phyloP scores from a whole-genome alignment of 148 eudicot species.

The Nepenthes mirabilis region DNA sequence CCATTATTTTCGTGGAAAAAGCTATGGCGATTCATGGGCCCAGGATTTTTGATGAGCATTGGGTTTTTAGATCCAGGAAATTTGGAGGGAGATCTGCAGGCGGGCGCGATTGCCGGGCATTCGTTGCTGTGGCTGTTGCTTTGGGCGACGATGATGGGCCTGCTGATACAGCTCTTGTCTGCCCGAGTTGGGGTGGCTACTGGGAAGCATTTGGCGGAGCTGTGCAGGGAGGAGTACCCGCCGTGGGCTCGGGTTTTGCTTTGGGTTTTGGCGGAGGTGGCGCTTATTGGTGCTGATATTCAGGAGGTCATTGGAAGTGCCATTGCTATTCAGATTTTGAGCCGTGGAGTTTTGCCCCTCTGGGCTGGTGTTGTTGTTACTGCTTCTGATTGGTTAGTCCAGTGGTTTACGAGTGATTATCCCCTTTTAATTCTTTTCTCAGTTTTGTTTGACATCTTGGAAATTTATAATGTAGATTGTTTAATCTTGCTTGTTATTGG shows the following conservation, averaged over 20 bases:
- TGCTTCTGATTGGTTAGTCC: constrained; percentile 72
- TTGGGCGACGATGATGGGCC: constrained; percentile 79
- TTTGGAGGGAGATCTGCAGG: constrained; percentile 80
- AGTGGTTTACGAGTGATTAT: background rate
- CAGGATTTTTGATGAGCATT: constrained; percentile 80
- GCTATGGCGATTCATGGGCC: constrained; percentile 73
- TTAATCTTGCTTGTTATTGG: no score
- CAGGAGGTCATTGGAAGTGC: constrained; percentile 96
- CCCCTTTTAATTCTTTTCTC: background rate
- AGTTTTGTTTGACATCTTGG: background rate
- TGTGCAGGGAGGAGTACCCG: constrained; percentile 79
- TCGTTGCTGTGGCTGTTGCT: constrained; percentile 68
- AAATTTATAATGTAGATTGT: no score
- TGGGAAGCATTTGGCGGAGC: constrained; percentile 75
- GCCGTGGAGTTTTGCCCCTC: constrained; percentile 58
- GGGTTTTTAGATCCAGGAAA: constrained; percentile 92
- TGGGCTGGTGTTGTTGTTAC: constrained; percentile 91
- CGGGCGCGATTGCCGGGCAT: constrained; percentile 79
- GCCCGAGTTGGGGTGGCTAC: constrained; percentile 72
- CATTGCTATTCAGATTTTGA: constrained; percentile 74
- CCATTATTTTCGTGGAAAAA: constrained; percentile 76
- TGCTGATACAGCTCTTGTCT: constrained; percentile 60
- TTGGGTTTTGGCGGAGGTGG: constrained; percentile 89
- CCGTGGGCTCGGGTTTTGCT: constrained; percentile 49
- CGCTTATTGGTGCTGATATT: constrained; percentile 83